Percentiles rank a stretch among this genome's conserved stretches.
phyloP scores from a whole-genome alignment of 2,329 filamentous ascomycete genomes.

The Monosporascus sp. region DNA sequence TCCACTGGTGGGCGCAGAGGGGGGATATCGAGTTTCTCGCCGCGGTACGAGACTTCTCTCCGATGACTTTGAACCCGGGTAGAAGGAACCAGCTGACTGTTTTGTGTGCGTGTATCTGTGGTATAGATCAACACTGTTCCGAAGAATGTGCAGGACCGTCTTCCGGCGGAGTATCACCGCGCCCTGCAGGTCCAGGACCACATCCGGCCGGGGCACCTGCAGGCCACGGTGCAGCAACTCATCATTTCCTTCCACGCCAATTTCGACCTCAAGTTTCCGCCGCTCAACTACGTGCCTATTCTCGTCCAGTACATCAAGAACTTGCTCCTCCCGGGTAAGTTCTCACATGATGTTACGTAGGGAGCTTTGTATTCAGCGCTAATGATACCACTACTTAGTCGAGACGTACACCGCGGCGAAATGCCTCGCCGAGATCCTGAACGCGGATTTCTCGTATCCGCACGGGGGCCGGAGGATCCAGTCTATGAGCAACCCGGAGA shows the following conservation, averaged over 20 bases:
- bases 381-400: conserved; percentile 39
- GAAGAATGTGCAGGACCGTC: conserved; percentile 57
- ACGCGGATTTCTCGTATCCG: conserved; percentile 55
- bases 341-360: too few species aligned
- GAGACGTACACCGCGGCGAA: conserved; percentile 60
- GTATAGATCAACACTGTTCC: conserved; percentile 53
- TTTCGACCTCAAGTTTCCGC: conserved; percentile 67
- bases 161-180: conserved; percentile 58
- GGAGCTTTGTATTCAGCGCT: neutral
- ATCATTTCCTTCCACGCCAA: conserved; percentile 60
- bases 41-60: conserved; percentile 44
- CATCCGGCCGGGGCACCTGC: conserved; percentile 54
- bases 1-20: conserved; percentile 62
- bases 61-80: neutral
- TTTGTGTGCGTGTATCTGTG: conserved; percentile 2
- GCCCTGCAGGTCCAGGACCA: conserved; percentile 49
- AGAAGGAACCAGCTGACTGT: neutral
- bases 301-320: conserved; percentile 66
- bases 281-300: conserved; percentile 65
- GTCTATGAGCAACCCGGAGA: conserved; percentile 64
- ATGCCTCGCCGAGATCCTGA: conserved; percentile 46
- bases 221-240: conserved; percentile 58
- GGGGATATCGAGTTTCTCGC: conserved; percentile 69
- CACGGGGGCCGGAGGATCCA: conserved; percentile 39
- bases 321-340: conserved; percentile 68